Evolutionary conservation across 805 yeast genomes (phyloP), one percentile per base, ranked within the genome.

Genomic region (Zygosaccharomyces siamensis): DNA sequence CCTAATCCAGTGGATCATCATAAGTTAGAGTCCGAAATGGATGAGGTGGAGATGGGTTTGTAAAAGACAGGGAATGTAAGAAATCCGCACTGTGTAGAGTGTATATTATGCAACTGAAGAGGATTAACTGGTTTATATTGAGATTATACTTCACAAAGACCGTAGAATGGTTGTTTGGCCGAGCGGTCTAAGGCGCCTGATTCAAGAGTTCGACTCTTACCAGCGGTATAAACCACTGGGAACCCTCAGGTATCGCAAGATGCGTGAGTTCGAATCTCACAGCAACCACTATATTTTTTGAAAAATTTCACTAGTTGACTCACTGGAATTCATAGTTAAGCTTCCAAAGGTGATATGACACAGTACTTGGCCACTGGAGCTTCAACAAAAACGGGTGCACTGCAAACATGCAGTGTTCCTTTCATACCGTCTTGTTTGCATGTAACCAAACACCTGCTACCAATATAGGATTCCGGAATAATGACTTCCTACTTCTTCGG

Each of bases 1-100:
- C 93, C 97, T 2, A 90, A 90, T 63, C 97, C 97, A 0, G 80
- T 84, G 1, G 97, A 90, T 63, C 97, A 92, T 65, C 80, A 76
- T 55, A 74, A 67, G 43, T 18, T 67, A 39, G 64, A 63, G 48
- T 24, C 54, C 3, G 63, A 60, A 21, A 45, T 46, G 12, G 53
- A 50, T 38, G 45, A 48, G 14, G 30, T 52, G 10, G 56, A 49
- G 12, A 26, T 56, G 30, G 62, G 62, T 2, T 42, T 49, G 50
- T 55, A 43, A 23, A 23, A 23, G 41, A 14, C 14, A 16, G 24
- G 27, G n/a, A 28, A 14, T 10, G 3, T n/a, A 8, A 14, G 37
- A n/a, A 33, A 16, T 7, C 10, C 16, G 11, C 18, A 33, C 11
- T 33, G 21, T 18, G 16, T 33, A 8, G 20, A 7, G 20, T 33